Percentiles rank a stretch among this genome's conserved stretches.
phyloP scores from a whole-genome alignment of 495 filamentous ascomycete species.

The Penicillium chermesinum region DNA sequence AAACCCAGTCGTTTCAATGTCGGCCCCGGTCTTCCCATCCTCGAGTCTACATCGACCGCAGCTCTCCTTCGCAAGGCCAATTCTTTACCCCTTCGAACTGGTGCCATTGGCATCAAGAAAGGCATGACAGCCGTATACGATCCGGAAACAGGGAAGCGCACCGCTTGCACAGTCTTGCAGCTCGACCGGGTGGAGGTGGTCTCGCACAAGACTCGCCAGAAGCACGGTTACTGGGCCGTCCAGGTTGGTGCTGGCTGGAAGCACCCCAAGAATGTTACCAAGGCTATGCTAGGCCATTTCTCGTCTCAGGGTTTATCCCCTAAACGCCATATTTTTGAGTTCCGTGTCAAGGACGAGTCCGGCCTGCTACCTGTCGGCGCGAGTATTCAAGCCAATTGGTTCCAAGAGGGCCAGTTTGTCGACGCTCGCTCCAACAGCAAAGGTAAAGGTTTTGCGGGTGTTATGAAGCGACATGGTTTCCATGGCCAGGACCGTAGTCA shows the following conservation, averaged over 20 bases:
- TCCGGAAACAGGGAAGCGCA: conserved; percentile 65
- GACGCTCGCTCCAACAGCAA: conserved; percentile 73
- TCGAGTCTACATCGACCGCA: conserved; percentile 67
- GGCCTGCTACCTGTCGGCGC: conserved; percentile 69
- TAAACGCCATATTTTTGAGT: conserved; percentile 78
- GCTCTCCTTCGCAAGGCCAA: conserved; percentile 73
- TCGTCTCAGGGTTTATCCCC: conserved; percentile 70
- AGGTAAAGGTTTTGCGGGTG: conserved; percentile 91
- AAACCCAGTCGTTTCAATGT: conserved; percentile 44
- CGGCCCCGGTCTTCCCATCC: conserved; percentile 43
- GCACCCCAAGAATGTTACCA: conserved; percentile 65
- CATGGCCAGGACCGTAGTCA: conserved; percentile 85
- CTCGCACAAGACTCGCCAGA: conserved; percentile 70
- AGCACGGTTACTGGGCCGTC: conserved; percentile 87
- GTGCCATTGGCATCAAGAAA: conserved; percentile 80
- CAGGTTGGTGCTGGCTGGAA: conserved; percentile 83
- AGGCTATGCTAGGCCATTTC: conserved; percentile 80
- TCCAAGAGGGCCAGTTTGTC: conserved; percentile 82
- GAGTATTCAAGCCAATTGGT: conserved; percentile 75
- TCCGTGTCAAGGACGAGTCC: conserved; percentile 67
- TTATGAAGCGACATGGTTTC: conserved; percentile 94
- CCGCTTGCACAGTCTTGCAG: conserved; percentile 87
- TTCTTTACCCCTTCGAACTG: conserved; percentile 74
- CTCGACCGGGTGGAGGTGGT: conserved; percentile 87
- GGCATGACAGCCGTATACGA: conserved; percentile 93